phyloP scores from a whole-genome alignment of 2,329 filamentous ascomycete genomes.

The Sclerotinia subarctica region DNA sequence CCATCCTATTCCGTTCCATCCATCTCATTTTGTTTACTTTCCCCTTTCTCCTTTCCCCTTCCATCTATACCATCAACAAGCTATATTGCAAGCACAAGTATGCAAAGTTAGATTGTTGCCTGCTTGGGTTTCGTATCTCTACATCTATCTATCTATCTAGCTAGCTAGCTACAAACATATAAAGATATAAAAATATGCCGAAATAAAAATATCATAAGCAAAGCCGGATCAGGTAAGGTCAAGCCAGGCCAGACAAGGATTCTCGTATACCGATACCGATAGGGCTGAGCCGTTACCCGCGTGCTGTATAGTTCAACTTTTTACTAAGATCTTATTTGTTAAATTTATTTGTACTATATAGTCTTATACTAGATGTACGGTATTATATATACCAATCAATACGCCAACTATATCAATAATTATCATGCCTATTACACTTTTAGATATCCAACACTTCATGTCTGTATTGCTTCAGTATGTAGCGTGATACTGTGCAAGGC shows the following conservation, averaged over 20 bases:
- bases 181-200: too few relatives aligned
- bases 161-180: too few relatives aligned
- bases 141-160: too few relatives aligned
- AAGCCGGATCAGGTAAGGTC: too few relatives aligned
- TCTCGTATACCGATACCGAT: neutral
- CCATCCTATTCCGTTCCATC: neutral
- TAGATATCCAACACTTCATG: neutral
- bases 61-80: neutral
- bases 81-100: too few relatives aligned
- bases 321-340: too few relatives aligned
- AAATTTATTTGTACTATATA: neutral
- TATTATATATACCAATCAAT: neutral
- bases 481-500: neutral
- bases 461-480: neutral
- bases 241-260: too few relatives aligned
- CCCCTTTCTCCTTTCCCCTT: neutral
- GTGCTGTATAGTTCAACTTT: too few relatives aligned
- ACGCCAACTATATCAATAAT: too few relatives aligned
- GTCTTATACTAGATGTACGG: fast-evolving
- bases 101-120: too few relatives aligned
- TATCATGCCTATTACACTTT: neutral
- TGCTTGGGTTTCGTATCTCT: too few relatives aligned
- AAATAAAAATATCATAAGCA: too few relatives aligned
- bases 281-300: neutral
- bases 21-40: neutral